These are phyloP conservation scores for Candida glucosophila DNA, from an alignment of 1,139 yeast genomes.

Conservation along the genomic window DNA sequence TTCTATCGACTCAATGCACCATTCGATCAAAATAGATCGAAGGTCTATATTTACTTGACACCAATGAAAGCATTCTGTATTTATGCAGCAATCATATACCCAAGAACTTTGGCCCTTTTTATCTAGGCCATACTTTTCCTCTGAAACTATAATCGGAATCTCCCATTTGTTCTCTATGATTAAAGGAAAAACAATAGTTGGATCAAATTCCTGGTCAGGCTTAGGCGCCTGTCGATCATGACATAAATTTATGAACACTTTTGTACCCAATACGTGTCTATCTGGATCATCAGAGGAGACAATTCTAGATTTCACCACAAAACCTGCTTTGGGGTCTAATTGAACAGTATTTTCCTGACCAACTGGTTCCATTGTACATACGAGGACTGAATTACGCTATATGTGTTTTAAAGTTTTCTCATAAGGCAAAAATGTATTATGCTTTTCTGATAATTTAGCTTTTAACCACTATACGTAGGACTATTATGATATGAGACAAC, in stretches of 20 bases:
- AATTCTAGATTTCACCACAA: constrained; percentile 56
- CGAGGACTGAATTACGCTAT: no score
- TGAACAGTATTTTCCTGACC: constrained; percentile 11
- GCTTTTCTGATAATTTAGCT: no score
- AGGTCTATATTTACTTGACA: constrained; percentile 45
- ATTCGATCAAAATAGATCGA: constrained; percentile 41
- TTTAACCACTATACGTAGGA: no score
- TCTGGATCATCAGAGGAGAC: constrained; percentile 20
- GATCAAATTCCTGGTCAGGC: constrained; percentile 40
- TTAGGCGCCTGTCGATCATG: constrained; percentile 55
- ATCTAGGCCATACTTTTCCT: constrained; percentile 47
- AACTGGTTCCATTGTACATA: no score
- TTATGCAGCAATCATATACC: constrained; percentile 72
- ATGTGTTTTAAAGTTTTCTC: no score
- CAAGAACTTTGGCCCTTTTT: constrained; percentile 59
- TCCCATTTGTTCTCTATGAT: constrained; percentile 76
- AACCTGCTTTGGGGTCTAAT: constrained; percentile 45
- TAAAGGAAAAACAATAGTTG: constrained; percentile 51
- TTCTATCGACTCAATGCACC: constrained; percentile 67
- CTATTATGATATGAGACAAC: no score
- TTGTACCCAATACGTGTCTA: constrained; percentile 32
- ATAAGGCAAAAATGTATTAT: no score
- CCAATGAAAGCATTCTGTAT: constrained; percentile 54
- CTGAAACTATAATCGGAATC: constrained; percentile 67
- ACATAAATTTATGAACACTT: constrained; percentile 75